phyloP scores from a whole-genome alignment of 306 rosid species.

The Cucurbita ficifolia region DNA sequence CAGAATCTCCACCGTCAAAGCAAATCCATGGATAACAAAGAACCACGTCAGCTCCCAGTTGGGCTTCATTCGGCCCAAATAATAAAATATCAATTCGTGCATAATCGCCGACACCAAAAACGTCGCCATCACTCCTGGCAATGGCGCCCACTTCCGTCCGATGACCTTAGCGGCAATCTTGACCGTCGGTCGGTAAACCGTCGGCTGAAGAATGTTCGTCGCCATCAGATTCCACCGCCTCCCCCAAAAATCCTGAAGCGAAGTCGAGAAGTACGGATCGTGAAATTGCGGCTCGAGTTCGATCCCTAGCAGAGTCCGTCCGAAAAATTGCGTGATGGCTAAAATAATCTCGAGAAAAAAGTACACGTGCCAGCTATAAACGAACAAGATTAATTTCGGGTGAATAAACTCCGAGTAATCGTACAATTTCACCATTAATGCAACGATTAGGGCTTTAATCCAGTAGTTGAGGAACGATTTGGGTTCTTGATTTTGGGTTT shows the following conservation, averaged over 20 bases:
- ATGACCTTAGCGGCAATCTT: constrained; percentile 1
- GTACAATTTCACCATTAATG: no score
- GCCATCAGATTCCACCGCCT: constrained; percentile 72
- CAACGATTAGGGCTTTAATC: no score
- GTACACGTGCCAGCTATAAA: no score
- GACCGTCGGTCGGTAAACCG: constrained; percentile 24
- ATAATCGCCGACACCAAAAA: constrained; percentile 47
- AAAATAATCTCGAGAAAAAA: no score
- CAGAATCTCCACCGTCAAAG: constrained; percentile 32
- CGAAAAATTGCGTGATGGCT: no score
- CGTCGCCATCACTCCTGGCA: constrained; percentile 29
- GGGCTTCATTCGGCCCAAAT: constrained; percentile 34
- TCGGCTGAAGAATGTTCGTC: constrained; percentile 33
- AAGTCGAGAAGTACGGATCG: constrained; percentile 42
- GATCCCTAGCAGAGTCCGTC: no score
- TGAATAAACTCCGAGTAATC: no score
- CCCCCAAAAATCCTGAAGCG: constrained; percentile 73
- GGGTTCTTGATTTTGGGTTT: no score
- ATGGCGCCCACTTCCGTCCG: constrained; percentile 31
- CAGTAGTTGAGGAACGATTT: no score
- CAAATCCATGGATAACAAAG: constrained; percentile 44
- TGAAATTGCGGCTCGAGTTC: constrained; percentile 59
- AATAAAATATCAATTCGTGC: constrained; percentile 53
- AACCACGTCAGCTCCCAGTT: constrained; percentile 37
- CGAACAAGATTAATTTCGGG: no score